A percentile compares a stretch with the other conserved stretches of the same genome.
phyloP scores from a whole-genome alignment of 768 basidiomycete species.

The Imleria badia region DNA sequence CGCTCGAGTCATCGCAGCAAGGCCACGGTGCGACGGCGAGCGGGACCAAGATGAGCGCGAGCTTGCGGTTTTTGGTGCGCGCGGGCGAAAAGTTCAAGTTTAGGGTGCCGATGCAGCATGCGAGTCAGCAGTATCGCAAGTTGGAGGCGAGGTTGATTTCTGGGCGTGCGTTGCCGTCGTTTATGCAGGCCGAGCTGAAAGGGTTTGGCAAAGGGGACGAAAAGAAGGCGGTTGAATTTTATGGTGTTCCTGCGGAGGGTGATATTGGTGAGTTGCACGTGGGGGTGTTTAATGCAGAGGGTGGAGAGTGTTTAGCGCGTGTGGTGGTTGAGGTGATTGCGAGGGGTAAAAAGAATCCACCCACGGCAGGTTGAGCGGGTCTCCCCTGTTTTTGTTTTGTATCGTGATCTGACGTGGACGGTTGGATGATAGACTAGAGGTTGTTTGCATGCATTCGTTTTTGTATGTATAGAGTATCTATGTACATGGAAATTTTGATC shows the following conservation, averaged over 20 bases:
- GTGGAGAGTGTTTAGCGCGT: constrained; percentile 51
- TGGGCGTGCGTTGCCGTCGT: constrained; percentile 53
- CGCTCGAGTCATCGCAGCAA: constrained; percentile 58
- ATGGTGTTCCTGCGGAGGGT: constrained; percentile 47
- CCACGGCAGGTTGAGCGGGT: constrained; percentile 29
- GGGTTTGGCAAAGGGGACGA: constrained; percentile 34
- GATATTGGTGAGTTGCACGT: constrained; percentile 57
- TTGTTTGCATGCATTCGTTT: constrained; percentile 22
- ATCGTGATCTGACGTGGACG: constrained; percentile 8
- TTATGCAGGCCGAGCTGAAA: constrained; percentile 53
- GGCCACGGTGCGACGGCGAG: constrained; percentile 29
- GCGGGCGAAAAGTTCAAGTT: constrained; percentile 61
- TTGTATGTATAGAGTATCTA: constrained; percentile 19
- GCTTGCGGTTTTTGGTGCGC: constrained; percentile 48
- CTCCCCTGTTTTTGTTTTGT: constrained; percentile 16
- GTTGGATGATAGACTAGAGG: constrained; percentile 7
- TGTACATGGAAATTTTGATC: constrained; percentile 1
- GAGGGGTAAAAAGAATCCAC: constrained; percentile 29
- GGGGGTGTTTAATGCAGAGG: constrained; percentile 53
- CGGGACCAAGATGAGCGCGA: constrained; percentile 23
- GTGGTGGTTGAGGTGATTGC: constrained; percentile 57
- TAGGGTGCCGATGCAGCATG: constrained; percentile 43
- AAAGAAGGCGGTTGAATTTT: constrained; percentile 54
- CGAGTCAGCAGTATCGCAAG: constrained; percentile 31
- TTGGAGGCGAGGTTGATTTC: constrained; percentile 51